Conservation (phyloP, 2,329 filamentous ascomycete genomes). For the Arthrobotrys entomopaga region DNA sequence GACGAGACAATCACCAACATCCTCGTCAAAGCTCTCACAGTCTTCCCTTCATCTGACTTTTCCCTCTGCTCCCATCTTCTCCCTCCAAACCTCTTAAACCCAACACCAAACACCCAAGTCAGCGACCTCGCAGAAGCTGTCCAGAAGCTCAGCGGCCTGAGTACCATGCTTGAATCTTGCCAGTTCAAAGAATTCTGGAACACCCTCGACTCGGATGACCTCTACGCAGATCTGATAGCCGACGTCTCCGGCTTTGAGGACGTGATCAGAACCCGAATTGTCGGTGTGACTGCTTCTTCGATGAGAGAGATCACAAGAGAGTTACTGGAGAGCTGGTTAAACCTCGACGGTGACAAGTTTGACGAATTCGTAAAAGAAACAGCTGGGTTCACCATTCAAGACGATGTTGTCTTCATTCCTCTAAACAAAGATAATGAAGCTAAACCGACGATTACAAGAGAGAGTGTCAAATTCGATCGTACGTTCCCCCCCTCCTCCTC, state of each 20-base stretch:
- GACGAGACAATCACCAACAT: slow-evolving; percentile 98
- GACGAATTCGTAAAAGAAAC: slow-evolving; percentile 84
- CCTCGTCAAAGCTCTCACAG: slow-evolving; percentile 95
- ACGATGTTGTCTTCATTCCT: slow-evolving; percentile 77
- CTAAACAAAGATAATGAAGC: slow-evolving; percentile 97
- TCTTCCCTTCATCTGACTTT: slow-evolving; percentile 97
- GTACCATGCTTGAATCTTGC: slow-evolving; percentile 86
- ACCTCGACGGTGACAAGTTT: slow-evolving; percentile 73
- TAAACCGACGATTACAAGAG: slow-evolving; percentile 91
- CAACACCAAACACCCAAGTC: slow-evolving; percentile 65
- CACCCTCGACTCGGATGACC: slow-evolving; percentile 89
- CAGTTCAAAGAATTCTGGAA: slow-evolving; percentile 95
- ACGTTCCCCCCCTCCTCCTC: slow-evolving; percentile 59
- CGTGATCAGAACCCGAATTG: slow-evolving; percentile 87
- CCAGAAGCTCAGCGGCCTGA: slow-evolving; percentile 83
- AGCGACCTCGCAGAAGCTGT: slow-evolving; percentile 89
- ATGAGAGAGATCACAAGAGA: slow-evolving; percentile 77
- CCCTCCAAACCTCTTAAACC: slow-evolving; percentile 78
- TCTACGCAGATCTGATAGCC: slow-evolving; percentile 93
- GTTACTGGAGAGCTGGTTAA: slow-evolving; percentile 79
- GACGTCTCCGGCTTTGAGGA: slow-evolving; percentile 97
- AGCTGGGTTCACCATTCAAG: slow-evolving; percentile 82
- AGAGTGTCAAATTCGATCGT: slow-evolving; percentile 90
- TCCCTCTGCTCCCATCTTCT: slow-evolving; percentile 92
- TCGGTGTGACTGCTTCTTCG: slow-evolving; percentile 82